phyloP scores from a whole-genome alignment of 2,329 filamentous ascomycete genomes.

The Orbilia ellipsospora region DNA sequence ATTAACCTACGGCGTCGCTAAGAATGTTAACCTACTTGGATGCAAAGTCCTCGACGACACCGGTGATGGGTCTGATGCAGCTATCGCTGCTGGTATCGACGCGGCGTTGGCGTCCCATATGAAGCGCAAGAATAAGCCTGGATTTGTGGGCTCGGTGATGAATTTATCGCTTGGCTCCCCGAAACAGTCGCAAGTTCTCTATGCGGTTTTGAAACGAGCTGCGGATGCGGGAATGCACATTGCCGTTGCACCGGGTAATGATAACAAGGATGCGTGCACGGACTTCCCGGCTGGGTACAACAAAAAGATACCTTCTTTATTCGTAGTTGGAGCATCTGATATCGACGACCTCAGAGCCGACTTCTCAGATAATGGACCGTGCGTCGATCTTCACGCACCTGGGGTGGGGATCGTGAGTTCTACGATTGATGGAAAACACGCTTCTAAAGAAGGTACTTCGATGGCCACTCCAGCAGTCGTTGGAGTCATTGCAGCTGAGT shows the following conservation, averaged over 20 bases:
- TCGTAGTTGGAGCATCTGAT: constrained; percentile 63
- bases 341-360: constrained; percentile 61
- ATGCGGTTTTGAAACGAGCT: constrained; percentile 66
- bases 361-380: constrained; percentile 65
- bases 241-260: constrained; percentile 64
- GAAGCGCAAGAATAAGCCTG: constrained; percentile 62
- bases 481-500: constrained; percentile 57
- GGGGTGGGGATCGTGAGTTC: constrained; percentile 68
- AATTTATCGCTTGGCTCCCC: constrained; percentile 69
- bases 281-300: constrained; percentile 62
- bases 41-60: constrained; percentile 64
- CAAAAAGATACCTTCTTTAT: constrained; percentile 62
- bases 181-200: constrained; percentile 64
- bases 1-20: constrained; percentile 64
- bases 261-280: constrained; percentile 56
- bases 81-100: constrained; percentile 62
- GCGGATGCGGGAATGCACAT: constrained; percentile 63
- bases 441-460: constrained; percentile 66
- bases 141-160: constrained; percentile 63
- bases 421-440: constrained; percentile 65
- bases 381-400: constrained; percentile 70
- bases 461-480: constrained; percentile 65
- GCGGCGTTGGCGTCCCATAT: constrained; percentile 65
- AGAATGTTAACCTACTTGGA: constrained; percentile 64
- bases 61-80: constrained; percentile 61